Evolutionary conservation across 495 filamentous ascomycete genomes (phyloP).

Genomic region (Tuber magnatum): DNA sequence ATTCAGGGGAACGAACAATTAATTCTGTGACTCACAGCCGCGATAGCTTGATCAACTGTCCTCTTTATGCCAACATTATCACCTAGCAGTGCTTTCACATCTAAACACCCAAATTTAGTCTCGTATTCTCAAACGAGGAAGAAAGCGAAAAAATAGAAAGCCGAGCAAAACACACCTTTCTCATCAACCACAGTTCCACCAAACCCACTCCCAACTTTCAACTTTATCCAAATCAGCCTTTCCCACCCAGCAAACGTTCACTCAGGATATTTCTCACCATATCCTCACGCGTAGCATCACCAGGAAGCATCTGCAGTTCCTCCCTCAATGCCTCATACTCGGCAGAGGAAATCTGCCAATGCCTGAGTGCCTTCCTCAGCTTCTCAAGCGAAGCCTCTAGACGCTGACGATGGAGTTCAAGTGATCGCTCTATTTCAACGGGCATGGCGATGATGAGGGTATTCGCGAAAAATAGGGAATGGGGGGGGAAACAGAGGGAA

Average conservation of each 20-base stretch:
- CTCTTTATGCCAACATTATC: constrained; percentile 49
- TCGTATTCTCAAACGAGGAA: constrained; percentile 41
- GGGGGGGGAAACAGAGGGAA: neutral
- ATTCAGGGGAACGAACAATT: constrained; percentile 50
- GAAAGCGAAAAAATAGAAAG: neutral
- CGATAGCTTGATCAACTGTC: constrained; percentile 52
- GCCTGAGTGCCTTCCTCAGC: constrained; percentile 65
- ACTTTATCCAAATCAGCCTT: constrained; percentile 25
- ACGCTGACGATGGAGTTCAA: constrained; percentile 67
- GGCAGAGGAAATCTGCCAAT: constrained; percentile 83
- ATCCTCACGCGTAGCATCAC: constrained; percentile 48
- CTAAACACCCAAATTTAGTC: constrained; percentile 42
- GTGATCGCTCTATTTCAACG: constrained; percentile 30
- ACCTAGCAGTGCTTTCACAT: constrained; percentile 60
- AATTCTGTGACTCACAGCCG: constrained; percentile 64
- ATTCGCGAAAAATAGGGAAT: neutral
- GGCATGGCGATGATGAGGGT: constrained; percentile 6
- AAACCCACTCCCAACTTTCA: constrained; percentile 47
- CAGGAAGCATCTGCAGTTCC: constrained; percentile 55
- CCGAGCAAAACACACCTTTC: constrained; percentile 44
- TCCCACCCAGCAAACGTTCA: constrained; percentile 20
- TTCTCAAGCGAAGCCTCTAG: constrained; percentile 70
- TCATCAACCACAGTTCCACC: constrained; percentile 53
- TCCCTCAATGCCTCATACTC: constrained; percentile 87
- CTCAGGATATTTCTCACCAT: constrained; percentile 42